These are phyloP conservation scores for Fimicolochytrium jonesii DNA, from an alignment of 192 early-diverging fungal genomes.

Conservation along the genomic window DNA sequence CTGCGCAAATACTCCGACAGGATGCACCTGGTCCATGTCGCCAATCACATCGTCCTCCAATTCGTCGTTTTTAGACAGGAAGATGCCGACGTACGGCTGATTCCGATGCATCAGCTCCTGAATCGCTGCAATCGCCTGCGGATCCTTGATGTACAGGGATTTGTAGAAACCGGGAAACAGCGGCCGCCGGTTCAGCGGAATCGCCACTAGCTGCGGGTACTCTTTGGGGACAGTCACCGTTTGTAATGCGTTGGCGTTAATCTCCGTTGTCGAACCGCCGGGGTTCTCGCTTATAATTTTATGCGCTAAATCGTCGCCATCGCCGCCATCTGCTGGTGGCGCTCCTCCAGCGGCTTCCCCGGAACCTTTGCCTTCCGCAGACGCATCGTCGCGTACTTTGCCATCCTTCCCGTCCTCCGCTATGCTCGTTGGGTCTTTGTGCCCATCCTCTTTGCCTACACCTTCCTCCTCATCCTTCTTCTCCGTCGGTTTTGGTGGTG, in stretches of 20 bases:
- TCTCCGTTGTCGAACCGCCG: slow-evolving; percentile 6
- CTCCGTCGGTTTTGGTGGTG: neutral
- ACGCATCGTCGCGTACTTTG: neutral
- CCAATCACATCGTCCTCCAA: slow-evolving; percentile 79
- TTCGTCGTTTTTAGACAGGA: slow-evolving; percentile 88
- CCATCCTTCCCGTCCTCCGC: neutral
- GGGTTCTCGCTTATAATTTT: slow-evolving; percentile 12
- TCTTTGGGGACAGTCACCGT: slow-evolving; percentile 69
- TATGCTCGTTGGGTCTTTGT: neutral
- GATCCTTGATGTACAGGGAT: slow-evolving; percentile 94
- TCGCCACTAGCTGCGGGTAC: slow-evolving; percentile 89
- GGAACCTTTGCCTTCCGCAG: neutral
- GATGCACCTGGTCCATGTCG: slow-evolving; percentile 72
- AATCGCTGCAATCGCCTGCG: slow-evolving; percentile 84
- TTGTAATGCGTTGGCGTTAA: slow-evolving; percentile 19
- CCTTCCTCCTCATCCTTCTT: neutral
- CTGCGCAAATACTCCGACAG: slow-evolving; percentile 93
- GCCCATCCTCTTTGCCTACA: neutral
- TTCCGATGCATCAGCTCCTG: slow-evolving; percentile 86
- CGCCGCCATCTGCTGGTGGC: neutral
- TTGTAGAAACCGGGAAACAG: slow-evolving; percentile 98
- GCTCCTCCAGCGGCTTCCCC: neutral
- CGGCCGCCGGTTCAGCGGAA: slow-evolving; percentile 88
- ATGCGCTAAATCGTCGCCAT: slow-evolving; percentile 7
- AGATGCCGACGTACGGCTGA: slow-evolving; percentile 96